Evolutionary conservation across 2,329 filamentous ascomycete species (phyloP).

Genomic region (Dothideomycetes sp.): DNA sequence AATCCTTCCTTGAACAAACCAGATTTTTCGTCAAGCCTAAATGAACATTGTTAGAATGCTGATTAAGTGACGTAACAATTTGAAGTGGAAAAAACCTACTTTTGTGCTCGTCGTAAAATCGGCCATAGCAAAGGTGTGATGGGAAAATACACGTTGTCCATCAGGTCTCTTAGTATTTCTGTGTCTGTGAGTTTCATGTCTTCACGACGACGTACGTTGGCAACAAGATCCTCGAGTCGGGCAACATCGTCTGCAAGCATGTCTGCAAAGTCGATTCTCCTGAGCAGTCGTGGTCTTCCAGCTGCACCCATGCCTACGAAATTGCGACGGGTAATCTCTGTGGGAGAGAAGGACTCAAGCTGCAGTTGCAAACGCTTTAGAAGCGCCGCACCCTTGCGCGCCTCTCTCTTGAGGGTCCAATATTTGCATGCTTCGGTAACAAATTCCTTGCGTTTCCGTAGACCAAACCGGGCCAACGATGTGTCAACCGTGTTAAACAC

Average conservation of each 20-base stretch:
- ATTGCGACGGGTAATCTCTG: slow-evolving; percentile 91
- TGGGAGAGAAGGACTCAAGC: slow-evolving; percentile 92
- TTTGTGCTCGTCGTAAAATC: slow-evolving; percentile 68
- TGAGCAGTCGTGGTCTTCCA: slow-evolving; percentile 65
- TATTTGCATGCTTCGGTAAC: slow-evolving; percentile 90
- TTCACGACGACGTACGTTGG: slow-evolving; percentile 67
- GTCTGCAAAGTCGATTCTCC: slow-evolving; percentile 83
- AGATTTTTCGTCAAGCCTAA: slow-evolving; percentile 51
- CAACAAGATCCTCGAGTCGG: slow-evolving; percentile 60
- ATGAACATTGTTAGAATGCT: slow-evolving; percentile 31
- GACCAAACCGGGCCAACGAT: slow-evolving; percentile 72
- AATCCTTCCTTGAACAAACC: slow-evolving; percentile 47
- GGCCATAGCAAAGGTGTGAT: slow-evolving; percentile 66
- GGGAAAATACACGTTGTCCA: slow-evolving; percentile 89
- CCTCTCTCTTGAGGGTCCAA: slow-evolving; percentile 94
- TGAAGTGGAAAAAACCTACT: slow-evolving; percentile 49
- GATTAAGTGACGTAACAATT: not conserved
- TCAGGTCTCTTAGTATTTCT: slow-evolving; percentile 65
- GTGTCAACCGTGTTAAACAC: slow-evolving; percentile 80
- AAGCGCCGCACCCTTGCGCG: slow-evolving; percentile 79
- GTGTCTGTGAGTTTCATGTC: slow-evolving; percentile 66
- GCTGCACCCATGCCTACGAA: slow-evolving; percentile 90
- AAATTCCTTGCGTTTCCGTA: slow-evolving; percentile 82
- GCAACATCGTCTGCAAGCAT: slow-evolving; percentile 67
- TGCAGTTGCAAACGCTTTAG: slow-evolving; percentile 89